Evolutionary conservation across 2,329 filamentous ascomycete genomes (phyloP), one percentile per base, ranked within the genome.

Genomic region (Cladosporium sp.): DNA sequence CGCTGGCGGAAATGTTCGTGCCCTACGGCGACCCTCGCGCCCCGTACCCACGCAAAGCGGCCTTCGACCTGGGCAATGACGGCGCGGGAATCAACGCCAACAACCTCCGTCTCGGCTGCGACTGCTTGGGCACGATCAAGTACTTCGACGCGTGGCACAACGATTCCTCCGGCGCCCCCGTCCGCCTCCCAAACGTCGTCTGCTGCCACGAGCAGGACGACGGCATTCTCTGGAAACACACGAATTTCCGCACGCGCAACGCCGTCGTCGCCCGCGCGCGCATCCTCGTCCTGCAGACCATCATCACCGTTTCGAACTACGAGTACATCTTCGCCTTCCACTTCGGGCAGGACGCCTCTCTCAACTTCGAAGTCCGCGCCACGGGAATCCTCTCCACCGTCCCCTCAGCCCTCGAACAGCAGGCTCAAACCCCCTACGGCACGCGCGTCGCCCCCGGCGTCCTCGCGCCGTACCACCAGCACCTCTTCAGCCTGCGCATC

Each of bases 1-100:
- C 80, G 54, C 75, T 86, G 52, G 81, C 80, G 55, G 86, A 89
- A 64, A 85, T 89, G 80, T 80, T 80, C 1, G 43, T 53, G 9
- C 58, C 59, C 15, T 88, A 88, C 56, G 83, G 73, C 3, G 84
- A 88, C 58, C 81, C 81, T 1, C 77, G 85, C 1, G 70, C 75
- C 0, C 84, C 84, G 0, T 87, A 80, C 62, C 82, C 84, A 47
- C 77, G 84, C 37, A 88, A 89, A 64, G 80, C 84, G 47, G 85
- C 84, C 1, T 88, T 89, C 58, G 85, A 88, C 58, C 80, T 88
- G 53, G 85, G 85, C 7, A 84, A 88, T 52, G 82, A 78, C 8
- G 85, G 85, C 4, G 80, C 82, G 19, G 85, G 85, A 1, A 76
- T 80, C 43, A 80, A 77, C 42, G 81, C 83, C 13, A 89, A 89